A percentile compares a stretch with the other conserved stretches of the same genome.
Evolutionary conservation across 805 yeast genomes (phyloP).

Genomic region (Kluyveromyces nonfermentans): DNA sequence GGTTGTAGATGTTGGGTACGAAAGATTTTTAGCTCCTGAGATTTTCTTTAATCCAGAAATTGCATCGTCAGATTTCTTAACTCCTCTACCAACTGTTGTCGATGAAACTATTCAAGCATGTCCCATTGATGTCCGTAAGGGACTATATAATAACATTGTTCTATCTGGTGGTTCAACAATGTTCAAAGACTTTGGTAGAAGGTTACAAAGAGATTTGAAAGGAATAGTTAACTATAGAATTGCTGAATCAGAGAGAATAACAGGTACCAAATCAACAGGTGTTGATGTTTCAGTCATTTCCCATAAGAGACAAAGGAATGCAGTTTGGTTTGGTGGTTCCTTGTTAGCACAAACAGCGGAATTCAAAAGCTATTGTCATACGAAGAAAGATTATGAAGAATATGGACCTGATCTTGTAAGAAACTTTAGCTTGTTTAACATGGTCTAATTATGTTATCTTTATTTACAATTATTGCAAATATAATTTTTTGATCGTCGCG

Average conservation of each 20-base stretch:
- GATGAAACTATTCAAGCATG: slow-evolving; percentile 91
- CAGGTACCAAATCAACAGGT: slow-evolving; percentile 77
- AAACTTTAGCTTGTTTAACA: slow-evolving; percentile 89
- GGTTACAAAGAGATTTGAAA: slow-evolving; percentile 92
- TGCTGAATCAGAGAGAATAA: slow-evolving; percentile 63
- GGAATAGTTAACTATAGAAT: slow-evolving; percentile 83
- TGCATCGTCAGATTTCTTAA: slow-evolving; percentile 86
- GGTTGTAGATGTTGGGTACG: slow-evolving; percentile 90
- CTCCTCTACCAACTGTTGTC: slow-evolving; percentile 93
- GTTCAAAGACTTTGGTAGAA: slow-evolving; percentile 97
- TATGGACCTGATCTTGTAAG: slow-evolving; percentile 96
- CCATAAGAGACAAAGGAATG: slow-evolving; percentile 95
- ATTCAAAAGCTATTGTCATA: slow-evolving; percentile 91
- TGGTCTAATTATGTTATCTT: slow-evolving; percentile 41
- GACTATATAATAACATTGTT: slow-evolving; percentile 89
- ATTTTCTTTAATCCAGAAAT: slow-evolving; percentile 97
- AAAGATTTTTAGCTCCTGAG: slow-evolving; percentile 97
- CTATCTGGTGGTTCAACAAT: slow-evolving; percentile 96
- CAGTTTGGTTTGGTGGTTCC: slow-evolving; percentile 99
- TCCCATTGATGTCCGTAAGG: slow-evolving; percentile 97
- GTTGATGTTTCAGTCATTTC: slow-evolving; percentile 94
- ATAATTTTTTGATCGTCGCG: neutral
- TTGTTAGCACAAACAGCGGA: slow-evolving; percentile 94
- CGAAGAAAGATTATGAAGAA: slow-evolving; percentile 95
- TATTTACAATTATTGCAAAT: neutral